phyloP scores from a whole-genome alignment of 768 basidiomycete species.

The Hortiboletus flavorubellus region DNA sequence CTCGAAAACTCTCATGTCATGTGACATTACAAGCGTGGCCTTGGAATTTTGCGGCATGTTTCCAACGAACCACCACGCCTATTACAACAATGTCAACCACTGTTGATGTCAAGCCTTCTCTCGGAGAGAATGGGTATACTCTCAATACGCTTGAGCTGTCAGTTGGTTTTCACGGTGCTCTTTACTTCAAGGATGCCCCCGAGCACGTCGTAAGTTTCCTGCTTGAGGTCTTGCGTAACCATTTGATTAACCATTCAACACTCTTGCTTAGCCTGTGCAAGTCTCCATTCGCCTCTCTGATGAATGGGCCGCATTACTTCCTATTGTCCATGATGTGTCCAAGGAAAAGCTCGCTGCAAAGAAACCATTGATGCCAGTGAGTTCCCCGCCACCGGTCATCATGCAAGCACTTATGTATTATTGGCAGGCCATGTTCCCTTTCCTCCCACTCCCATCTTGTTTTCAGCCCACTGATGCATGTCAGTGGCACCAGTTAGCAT shows the following conservation, averaged over 20 bases:
- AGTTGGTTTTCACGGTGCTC: neutral
- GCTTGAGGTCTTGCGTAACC: neutral
- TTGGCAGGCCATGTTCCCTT: neutral
- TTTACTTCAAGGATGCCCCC: neutral
- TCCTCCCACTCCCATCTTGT: neutral
- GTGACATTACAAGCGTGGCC: too few relatives aligned
- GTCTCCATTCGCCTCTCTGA: neutral
- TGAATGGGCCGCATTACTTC: neutral
- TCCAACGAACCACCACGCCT: too few relatives aligned
- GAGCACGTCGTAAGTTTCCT: neutral
- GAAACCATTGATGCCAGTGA: neutral
- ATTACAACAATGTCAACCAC: neutral
- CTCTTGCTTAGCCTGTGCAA: neutral
- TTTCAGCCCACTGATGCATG: neutral
- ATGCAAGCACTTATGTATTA: too few relatives aligned
- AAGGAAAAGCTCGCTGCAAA: neutral
- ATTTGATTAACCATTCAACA: neutral
- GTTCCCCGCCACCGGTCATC: neutral
- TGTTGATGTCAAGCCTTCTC: neutral
- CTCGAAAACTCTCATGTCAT: too few relatives aligned
- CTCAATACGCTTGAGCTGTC: neutral
- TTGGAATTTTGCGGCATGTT: too few relatives aligned
- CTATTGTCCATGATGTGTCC: neutral
- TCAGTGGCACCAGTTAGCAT: neutral
- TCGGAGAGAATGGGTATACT: neutral